A percentile compares a stretch with the other conserved stretches of the same genome.
These are phyloP conservation scores for Tylopilus vinaceipallidus DNA, from an alignment of 768 basidiomycete genomes.

Conservation along the genomic window DNA sequence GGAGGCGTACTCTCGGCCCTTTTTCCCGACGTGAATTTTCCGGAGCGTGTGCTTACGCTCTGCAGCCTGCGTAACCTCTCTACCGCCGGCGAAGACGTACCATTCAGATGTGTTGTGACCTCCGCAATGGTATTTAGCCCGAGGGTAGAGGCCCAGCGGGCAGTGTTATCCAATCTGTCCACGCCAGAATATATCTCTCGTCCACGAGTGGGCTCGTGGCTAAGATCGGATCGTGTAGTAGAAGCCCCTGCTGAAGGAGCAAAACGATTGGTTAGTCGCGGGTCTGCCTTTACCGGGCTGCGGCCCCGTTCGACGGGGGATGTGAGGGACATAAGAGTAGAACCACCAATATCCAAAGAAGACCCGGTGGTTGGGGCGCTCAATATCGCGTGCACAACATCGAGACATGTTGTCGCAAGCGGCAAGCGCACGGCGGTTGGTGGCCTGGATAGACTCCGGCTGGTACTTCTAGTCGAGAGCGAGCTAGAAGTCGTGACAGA, in stretches of 20 bases:
- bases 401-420: constrained; percentile 27
- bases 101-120: constrained; percentile 12
- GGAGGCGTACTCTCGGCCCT: constrained; percentile 32
- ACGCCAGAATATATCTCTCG: constrained; percentile 18
- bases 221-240: constrained; percentile 23
- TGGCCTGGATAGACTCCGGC: constrained; percentile 43
- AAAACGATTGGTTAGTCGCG: constrained; percentile 12
- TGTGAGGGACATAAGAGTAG: constrained; percentile 20
- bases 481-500: constrained; percentile 42
- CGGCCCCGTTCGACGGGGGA: constrained; percentile 29
- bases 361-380: constrained; percentile 13
- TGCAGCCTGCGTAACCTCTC: constrained; percentile 25
- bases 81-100: constrained; percentile 15
- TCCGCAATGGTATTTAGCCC: constrained; percentile 24
- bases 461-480: constrained; percentile 36
- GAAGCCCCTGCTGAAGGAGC: constrained; percentile 25
- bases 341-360: constrained; percentile 29
- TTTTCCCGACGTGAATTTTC: constrained; percentile 7
- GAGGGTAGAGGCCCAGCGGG: constrained; percentile 29
- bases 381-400: constrained; percentile 22
- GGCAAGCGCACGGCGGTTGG: constrained; percentile 24
- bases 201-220: constrained; percentile 20
- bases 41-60: background rate
- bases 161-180: constrained; percentile 27
- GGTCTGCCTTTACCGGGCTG: constrained; percentile 21